Conservation (phyloP, 768 basidiomycete species). For the Boletus pseudo-olivaceus region DNA sequence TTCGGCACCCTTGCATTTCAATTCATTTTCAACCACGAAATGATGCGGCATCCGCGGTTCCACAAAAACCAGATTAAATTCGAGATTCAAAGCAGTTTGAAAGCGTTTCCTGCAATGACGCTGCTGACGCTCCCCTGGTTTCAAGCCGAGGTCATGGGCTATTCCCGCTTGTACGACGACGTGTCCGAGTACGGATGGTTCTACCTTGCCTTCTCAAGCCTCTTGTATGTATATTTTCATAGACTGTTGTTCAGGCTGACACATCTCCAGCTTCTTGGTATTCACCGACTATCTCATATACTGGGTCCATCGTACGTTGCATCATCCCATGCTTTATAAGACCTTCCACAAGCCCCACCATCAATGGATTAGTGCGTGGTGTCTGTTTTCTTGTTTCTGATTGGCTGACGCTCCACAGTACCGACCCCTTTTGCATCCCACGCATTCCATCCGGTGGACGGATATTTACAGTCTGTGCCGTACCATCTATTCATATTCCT, state of each 20-base stretch:
- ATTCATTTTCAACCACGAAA: conserved; percentile 90
- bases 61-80: conserved; percentile 78
- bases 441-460: conserved; percentile 96
- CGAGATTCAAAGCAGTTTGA: conserved; percentile 74
- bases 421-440: conserved; percentile 97
- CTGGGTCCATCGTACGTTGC: conserved; percentile 92
- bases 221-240: conserved; percentile 48
- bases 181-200: conserved; percentile 76
- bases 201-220: conserved; percentile 65
- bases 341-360: conserved; percentile 95
- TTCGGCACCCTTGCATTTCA: conserved; percentile 83
- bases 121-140: conserved; percentile 92
- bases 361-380: conserved; percentile 86
- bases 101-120: conserved; percentile 80
- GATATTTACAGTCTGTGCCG: conserved; percentile 89
- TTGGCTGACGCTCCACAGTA: conserved; percentile 47
- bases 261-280: conserved; percentile 55
- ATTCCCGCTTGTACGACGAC: conserved; percentile 74
- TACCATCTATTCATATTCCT: conserved; percentile 91
- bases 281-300: conserved; percentile 95
- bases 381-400: background rate
- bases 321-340: conserved; percentile 86
- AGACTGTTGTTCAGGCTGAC: background rate
- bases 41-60: conserved; percentile 94
- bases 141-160: conserved; percentile 84